Evolutionary conservation across 441 rosid genomes (phyloP).

Genomic region (Breynia disticha): DNA sequence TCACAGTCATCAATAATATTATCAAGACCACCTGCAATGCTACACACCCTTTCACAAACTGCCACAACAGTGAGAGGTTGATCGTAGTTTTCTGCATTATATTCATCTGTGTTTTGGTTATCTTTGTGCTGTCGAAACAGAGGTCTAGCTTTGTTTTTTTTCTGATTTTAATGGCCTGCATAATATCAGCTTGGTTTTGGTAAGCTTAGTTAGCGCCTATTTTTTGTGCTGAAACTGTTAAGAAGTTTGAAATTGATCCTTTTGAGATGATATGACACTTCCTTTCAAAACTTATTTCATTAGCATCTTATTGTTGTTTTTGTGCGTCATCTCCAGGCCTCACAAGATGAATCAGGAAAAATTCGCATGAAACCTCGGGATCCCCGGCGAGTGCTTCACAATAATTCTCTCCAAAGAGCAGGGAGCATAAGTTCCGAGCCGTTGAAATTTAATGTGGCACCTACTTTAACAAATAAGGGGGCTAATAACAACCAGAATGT

Average conservation of each 20-base stretch:
- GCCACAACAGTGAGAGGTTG: constrained; percentile 26
- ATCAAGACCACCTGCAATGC: constrained; percentile 36
- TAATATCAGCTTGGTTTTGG: background rate
- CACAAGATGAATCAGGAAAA: constrained; percentile 63
- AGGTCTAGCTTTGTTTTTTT: background rate
- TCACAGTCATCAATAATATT: constrained; percentile 26
- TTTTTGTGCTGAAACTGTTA: background rate
- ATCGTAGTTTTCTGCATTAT: background rate
- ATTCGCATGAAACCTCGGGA: constrained; percentile 95
- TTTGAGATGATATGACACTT: background rate
- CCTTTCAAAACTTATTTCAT: background rate
- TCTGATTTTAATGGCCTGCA: background rate
- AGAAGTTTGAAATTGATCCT: background rate
- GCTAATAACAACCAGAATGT: constrained; percentile 24
- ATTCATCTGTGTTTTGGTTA: background rate
- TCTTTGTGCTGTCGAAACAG: background rate
- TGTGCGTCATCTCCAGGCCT: background rate
- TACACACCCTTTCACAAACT: constrained; percentile 35
- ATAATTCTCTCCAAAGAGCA: constrained; percentile 41
- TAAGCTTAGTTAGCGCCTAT: background rate
- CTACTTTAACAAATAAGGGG: constrained; percentile 21
- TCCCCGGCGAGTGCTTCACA: constrained; percentile 84
- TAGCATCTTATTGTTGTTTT: constrained; percentile 8
- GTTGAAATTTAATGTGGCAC: constrained; percentile 31
- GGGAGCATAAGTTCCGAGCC: constrained; percentile 44